A percentile compares a stretch with the other conserved stretches of the same genome.
Evolutionary conservation across 495 filamentous ascomycete species (phyloP).

Genomic region (Penicillium desertorum): DNA sequence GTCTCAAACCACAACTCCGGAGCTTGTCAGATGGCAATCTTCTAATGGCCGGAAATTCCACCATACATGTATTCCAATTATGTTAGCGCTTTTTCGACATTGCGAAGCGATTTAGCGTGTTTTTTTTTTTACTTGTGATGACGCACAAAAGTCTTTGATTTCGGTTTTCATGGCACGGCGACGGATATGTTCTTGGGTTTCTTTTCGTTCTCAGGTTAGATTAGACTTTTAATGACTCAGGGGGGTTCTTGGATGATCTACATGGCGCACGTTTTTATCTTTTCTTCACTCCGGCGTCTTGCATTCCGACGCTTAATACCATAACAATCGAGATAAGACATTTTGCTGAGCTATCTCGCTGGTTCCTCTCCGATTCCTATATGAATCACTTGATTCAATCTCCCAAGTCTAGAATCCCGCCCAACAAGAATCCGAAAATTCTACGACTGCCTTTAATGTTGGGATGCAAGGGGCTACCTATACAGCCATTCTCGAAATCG

Average conservation of each 20-base stretch:
- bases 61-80: slow-evolving; percentile 7
- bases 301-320: slow-evolving; percentile 7
- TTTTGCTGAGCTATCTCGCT: neutral
- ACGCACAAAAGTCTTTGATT: slow-evolving; percentile 22
- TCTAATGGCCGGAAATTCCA: slow-evolving; percentile 2
- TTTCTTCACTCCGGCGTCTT: neutral
- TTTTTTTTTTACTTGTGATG: slow-evolving; percentile 8
- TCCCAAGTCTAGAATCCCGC: neutral
- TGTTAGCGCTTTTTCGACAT: slow-evolving; percentile 16
- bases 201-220: slow-evolving; percentile 11
- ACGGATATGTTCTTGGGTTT: slow-evolving; percentile 6
- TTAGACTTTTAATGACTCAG: slow-evolving; percentile 18
- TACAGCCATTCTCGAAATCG: neutral
- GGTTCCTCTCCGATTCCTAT: neutral
- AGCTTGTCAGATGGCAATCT: neutral
- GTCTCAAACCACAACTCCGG: neutral
- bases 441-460: neutral
- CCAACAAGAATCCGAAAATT: neutral
- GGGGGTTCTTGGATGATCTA: slow-evolving; percentile 17
- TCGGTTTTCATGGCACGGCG: slow-evolving; percentile 7
- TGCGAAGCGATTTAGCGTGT: slow-evolving; percentile 29
- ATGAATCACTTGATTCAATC: neutral
- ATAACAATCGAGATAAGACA: neutral
- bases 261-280: slow-evolving; percentile 14
- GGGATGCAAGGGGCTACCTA: neutral